These are phyloP conservation scores for Blastomyces emzantsi DNA, from an alignment of 2,329 filamentous ascomycete species.

Conservation along the genomic window DNA sequence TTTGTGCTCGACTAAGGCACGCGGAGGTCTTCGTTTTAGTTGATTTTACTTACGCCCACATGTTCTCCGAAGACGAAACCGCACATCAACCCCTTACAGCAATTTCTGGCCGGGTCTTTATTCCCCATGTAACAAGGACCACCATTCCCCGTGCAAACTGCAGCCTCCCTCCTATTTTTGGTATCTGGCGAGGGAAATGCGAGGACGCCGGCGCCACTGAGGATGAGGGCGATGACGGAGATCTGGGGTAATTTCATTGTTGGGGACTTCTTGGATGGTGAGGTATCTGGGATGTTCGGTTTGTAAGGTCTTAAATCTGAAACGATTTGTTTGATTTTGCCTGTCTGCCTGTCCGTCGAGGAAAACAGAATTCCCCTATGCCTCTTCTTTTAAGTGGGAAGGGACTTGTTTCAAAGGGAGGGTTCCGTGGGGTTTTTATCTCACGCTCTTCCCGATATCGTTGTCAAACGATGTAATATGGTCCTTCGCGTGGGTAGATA, in stretches of 20 bases:
- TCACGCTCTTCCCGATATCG: background rate
- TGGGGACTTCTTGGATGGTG: background rate
- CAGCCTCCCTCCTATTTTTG: background rate
- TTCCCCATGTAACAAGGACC: background rate
- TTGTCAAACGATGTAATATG: background rate
- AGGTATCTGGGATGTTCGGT: background rate
- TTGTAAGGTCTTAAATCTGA: background rate
- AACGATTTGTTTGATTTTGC: background rate
- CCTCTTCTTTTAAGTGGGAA: background rate
- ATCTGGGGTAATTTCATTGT: background rate
- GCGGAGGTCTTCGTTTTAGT: too few species aligned
- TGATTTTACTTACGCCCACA: too few species aligned
- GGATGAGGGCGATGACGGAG: background rate
- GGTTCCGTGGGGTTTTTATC: background rate
- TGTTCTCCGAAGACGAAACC: background rate
- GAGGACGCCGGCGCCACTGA: background rate
- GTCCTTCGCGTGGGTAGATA: too few species aligned
- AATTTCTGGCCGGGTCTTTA: background rate
- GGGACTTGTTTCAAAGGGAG: background rate
- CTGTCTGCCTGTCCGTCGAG: background rate
- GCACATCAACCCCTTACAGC: background rate
- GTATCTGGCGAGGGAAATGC: background rate
- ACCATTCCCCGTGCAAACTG: background rate
- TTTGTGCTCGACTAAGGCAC: too few species aligned
- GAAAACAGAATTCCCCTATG: background rate